Evolutionary conservation across 441 rosid species (phyloP).

Genomic region (Populus hybrid): DNA sequence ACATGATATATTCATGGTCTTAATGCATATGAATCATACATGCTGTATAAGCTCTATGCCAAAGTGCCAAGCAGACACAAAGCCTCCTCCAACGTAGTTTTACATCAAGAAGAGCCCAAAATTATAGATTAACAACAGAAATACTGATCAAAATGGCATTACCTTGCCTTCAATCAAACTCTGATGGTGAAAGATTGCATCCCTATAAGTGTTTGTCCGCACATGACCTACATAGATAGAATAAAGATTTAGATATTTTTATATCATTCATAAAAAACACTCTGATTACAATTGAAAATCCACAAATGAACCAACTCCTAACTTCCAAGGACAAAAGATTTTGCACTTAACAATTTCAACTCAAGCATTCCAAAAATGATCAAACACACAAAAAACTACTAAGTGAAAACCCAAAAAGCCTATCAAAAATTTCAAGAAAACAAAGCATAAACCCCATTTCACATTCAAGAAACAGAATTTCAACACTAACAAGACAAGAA

Average conservation of each 20-base stretch:
- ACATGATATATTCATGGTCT: not conserved
- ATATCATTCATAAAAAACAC: not conserved
- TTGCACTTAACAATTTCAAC: not conserved
- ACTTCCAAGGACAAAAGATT: not conserved
- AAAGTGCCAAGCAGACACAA: not conserved
- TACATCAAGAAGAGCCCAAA: constrained; percentile 1
- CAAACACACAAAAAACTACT: not conserved
- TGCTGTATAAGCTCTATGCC: not conserved
- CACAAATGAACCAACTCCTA: not conserved
- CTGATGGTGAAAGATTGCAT: constrained; percentile 83
- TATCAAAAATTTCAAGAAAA: not conserved
- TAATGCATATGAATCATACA: not conserved
- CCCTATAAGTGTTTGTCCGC: constrained; percentile 81
- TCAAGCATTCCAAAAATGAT: not conserved
- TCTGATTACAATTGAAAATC: constrained; percentile 6
- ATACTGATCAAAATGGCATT: constrained; percentile 29
- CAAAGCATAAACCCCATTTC: not conserved
- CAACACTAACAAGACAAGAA: not conserved
- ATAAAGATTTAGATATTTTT: not conserved
- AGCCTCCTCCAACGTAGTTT: constrained; percentile 3
- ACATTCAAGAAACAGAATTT: not conserved
- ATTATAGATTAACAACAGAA: constrained; percentile 5
- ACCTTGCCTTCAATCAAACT: constrained; percentile 86
- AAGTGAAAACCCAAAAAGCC: not conserved
- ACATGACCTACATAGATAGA: constrained; percentile 56